Conservation (phyloP, 306 rosid species). For the Heteromeles arbutifolia region DNA sequence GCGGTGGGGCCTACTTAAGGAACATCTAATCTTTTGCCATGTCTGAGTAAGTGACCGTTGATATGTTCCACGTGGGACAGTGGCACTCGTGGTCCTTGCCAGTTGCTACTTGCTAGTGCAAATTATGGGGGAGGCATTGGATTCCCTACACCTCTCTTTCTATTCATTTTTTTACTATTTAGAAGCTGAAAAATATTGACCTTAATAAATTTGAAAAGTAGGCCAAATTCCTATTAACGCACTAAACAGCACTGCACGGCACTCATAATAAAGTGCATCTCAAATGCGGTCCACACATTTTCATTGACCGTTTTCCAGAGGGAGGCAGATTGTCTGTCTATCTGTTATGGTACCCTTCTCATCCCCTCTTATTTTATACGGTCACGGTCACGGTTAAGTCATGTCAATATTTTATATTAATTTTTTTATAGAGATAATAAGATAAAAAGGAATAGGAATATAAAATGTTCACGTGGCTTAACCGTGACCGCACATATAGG, state of each 20-base stretch:
- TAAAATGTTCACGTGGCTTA: no score
- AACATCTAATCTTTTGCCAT: not conserved
- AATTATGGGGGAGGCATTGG: constrained; percentile 35
- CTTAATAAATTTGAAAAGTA: not conserved
- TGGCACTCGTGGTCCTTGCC: not conserved
- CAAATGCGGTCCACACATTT: no score
- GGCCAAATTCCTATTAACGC: not conserved
- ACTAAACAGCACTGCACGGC: not conserved
- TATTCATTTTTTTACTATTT: constrained; percentile 22
- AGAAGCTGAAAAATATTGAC: constrained; percentile 16
- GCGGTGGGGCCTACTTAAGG: not conserved
- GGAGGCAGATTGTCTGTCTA: no score
- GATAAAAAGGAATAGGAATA: no score
- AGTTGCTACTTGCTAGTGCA: not conserved
- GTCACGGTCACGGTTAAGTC: no score
- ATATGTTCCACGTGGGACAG: not conserved
- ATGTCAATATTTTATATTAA: no score
- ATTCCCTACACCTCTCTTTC: constrained; percentile 37
- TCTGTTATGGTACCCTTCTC: no score
- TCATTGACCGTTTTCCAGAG: no score
- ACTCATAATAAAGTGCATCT: no score
- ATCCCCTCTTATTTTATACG: no score
- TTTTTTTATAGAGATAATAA: no score
- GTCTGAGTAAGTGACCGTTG: constrained; percentile 9
- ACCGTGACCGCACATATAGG: no score